Evolutionary conservation across 139 green algal species (phyloP).

Genomic region (Pleodorina starrii): DNA sequence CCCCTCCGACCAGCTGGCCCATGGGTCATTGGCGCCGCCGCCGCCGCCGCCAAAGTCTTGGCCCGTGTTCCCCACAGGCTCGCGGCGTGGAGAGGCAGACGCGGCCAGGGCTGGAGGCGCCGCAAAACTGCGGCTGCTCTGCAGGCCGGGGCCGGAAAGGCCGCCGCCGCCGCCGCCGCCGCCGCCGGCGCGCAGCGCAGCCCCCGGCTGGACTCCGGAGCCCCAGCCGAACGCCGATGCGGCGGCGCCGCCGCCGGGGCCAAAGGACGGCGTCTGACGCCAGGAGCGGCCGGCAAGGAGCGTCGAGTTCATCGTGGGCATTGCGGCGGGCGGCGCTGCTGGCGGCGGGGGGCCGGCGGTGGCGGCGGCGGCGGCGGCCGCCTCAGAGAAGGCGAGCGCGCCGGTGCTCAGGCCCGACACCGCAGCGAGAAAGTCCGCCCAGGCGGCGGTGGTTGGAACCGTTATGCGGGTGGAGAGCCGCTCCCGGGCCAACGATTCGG

Average conservation of each 20-base stretch:
- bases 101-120: no score
- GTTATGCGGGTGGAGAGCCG: no score
- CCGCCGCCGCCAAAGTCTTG: no score
- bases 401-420: background rate
- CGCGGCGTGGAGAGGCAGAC: no score
- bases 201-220: background rate
- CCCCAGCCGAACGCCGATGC: conserved; percentile 27
- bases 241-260: background rate
- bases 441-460: background rate
- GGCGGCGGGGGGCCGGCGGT: background rate
- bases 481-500: background rate
- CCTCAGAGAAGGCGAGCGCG: background rate
- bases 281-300: background rate
- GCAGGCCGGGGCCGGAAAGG: background rate
- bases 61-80: no score
- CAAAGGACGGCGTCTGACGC: conserved; percentile 21
- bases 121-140: background rate
- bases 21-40: no score
- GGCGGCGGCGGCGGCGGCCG: background rate
- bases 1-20: no score
- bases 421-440: background rate
- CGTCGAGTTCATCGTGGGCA: background rate
- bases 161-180: background rate
- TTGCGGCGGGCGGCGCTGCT: background rate
- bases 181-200: background rate